These are phyloP conservation scores for Vanilla planifolia DNA, from an alignment of 106 monocot species.

Conservation along the genomic window DNA sequence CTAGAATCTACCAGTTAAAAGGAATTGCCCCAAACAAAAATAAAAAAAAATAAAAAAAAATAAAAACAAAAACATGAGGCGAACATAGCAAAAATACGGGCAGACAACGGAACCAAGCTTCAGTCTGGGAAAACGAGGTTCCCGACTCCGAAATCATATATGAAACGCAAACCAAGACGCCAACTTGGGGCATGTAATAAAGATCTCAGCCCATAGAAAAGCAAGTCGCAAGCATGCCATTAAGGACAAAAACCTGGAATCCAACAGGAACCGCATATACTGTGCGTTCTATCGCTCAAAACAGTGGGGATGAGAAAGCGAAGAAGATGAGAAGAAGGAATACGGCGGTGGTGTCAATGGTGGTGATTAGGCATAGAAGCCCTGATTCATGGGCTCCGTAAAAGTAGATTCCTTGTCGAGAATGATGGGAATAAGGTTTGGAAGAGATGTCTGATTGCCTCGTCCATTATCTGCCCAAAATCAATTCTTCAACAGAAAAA, in stretches of 20 bases:
- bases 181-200: background rate
- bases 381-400: constrained; percentile 25
- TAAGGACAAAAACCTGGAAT: background rate
- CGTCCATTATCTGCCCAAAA: constrained; percentile 15
- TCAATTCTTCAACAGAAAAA: constrained; percentile 3
- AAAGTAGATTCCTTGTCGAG: constrained; percentile 30
- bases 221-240: background rate
- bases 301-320: background rate
- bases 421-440: constrained; percentile 20
- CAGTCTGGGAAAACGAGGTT: constrained; percentile 4
- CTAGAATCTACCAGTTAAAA: no score
- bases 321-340: background rate
- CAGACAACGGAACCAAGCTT: no score
- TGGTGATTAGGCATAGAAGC: constrained; percentile 5
- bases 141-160: background rate
- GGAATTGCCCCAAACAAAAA: background rate
- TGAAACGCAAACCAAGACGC: constrained; percentile 4
- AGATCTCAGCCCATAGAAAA: background rate
- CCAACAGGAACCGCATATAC: constrained; percentile 1
- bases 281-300: constrained; percentile 1
- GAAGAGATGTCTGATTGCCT: constrained; percentile 12
- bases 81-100: background rate
- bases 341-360: constrained; percentile 9
- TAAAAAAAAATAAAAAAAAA: constrained; percentile 1
- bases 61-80: background rate